A percentile compares a stretch with the other conserved stretches of the same genome.
These are phyloP conservation scores for Cladosporium phlei DNA, from an alignment of 2,329 filamentous ascomycete species.

Conservation along the genomic window DNA sequence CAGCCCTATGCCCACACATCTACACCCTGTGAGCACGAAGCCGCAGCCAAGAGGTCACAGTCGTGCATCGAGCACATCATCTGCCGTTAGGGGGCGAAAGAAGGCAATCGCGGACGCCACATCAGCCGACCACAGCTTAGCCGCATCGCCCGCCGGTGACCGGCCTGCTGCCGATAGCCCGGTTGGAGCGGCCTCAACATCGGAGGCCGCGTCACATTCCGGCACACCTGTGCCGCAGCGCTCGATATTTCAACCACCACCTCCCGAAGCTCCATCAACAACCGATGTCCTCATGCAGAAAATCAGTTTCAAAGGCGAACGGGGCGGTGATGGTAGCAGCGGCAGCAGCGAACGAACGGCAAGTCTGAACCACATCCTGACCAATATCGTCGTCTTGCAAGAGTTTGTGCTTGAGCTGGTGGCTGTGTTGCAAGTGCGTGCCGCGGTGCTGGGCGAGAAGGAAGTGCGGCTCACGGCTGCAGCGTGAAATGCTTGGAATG, in stretches of 20 bases:
- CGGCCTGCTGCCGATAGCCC: conserved; percentile 6
- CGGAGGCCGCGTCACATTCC: conserved; percentile 11
- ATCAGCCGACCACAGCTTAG: conserved; percentile 15
- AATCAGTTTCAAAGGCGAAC: conserved; percentile 19
- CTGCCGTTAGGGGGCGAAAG: conserved; percentile 16
- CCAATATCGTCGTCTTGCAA: conserved; percentile 48
- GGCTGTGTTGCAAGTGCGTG: conserved; percentile 45
- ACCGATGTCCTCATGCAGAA: conserved; percentile 32
- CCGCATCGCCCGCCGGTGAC: conserved; percentile 10
- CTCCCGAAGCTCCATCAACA: conserved; percentile 31
- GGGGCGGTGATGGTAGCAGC: too few species aligned
- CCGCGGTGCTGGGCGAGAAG: conserved; percentile 40
- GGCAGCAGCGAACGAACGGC: conserved; percentile 30
- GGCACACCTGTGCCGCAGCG: conserved; percentile 4
- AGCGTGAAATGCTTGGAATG: too few species aligned
- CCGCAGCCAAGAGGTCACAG: conserved; percentile 16
- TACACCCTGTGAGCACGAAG: neutral
- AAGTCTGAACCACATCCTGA: conserved; percentile 46
- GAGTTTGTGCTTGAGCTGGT: conserved; percentile 48
- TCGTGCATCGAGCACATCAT: conserved; percentile 22
- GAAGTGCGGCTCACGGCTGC: conserved; percentile 33
- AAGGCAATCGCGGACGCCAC: conserved; percentile 19
- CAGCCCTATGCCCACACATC: conserved; percentile 16
- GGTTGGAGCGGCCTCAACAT: conserved; percentile 13
- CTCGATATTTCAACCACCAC: conserved; percentile 30